Conservation (phyloP, 2,329 filamentous ascomycete genomes). For the Scedosporium aurantiacum region DNA sequence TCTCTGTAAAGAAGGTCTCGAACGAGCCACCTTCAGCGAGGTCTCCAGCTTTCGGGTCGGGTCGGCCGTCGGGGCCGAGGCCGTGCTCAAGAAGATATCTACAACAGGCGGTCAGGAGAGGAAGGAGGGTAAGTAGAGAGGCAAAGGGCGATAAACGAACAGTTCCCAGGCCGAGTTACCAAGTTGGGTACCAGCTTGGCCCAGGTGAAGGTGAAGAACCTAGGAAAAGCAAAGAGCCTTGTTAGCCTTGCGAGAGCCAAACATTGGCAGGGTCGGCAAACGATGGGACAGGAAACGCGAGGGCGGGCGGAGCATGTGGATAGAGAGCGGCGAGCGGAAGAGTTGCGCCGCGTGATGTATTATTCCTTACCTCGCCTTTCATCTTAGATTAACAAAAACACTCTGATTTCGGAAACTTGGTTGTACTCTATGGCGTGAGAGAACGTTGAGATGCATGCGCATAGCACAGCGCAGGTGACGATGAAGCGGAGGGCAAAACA, state of each 20-base stretch:
- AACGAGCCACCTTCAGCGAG: constrained; percentile 51
- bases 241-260: not conserved
- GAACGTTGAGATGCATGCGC: constrained; percentile 4
- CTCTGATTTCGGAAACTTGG: not conserved
- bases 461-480: constrained; percentile 4
- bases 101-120: constrained; percentile 9
- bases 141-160: constrained; percentile 36
- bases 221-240: constrained; percentile 16
- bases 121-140: not conserved
- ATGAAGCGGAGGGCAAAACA: not conserved
- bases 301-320: not conserved
- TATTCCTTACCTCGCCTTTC: constrained; percentile 44
- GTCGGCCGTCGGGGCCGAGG: constrained; percentile 52
- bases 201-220: constrained; percentile 54
- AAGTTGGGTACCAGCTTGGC: constrained; percentile 63
- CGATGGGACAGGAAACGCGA: not conserved
- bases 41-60: constrained; percentile 50
- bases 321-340: not conserved
- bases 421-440: not conserved
- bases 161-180: constrained; percentile 68
- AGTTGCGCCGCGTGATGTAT: constrained; percentile 2
- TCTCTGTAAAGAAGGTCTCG: constrained; percentile 67
- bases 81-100: constrained; percentile 66
- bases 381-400: constrained; percentile 25
- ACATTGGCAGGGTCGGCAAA: not conserved